Evolutionary conservation across 805 yeast genomes (phyloP), one percentile per base, ranked within the genome.

Genomic region (Jamesozyma rosinii): DNA sequence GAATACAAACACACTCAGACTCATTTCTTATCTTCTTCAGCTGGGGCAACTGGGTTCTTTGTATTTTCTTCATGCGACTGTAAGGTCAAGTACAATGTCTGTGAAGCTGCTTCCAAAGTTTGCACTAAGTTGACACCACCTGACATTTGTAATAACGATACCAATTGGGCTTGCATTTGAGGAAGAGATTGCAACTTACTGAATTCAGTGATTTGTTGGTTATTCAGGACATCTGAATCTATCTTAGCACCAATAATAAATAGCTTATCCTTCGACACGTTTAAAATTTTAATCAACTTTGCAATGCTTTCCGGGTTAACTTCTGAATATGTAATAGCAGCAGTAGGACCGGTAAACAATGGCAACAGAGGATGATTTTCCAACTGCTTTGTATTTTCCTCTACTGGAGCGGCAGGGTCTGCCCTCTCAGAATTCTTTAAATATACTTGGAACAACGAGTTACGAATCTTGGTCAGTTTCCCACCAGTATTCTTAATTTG

Each of bases 81-180:
- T 63, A 89, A 65, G 8, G 94, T 83, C 63, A 87, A 68, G 57
- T 85, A 85, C 53, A 89, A 73, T 45, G 68, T 65, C 49, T 77
- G 77, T 14, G 84, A 66, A n/a, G 85, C 69, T 17, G 82, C 61
- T 65, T 83, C 81, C 58, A 90, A 72, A 15, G 95, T 85, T 66
- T 76, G 76, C 11, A 83, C 94, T 59, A 90, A 72, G 10, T 95
- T 95, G 37, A 86, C 89, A 57, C 97, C 97, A 45, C 95, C 85
- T 49, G 85, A 70, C 44, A 83, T 66, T n/a, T 89, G 80, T 57
- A 90, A 75, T 44, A 86, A 70, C 10, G 95, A 95, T 11, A 83
- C 81, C 52, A 92, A 75, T 71, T 89, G 84, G 9, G 83, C 77
- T 45, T 85, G 92, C 52, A 90, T 68, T 51, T 80, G 79, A 36